phyloP scores from a whole-genome alignment of 768 basidiomycete species.

The Naganishia antarctica region DNA sequence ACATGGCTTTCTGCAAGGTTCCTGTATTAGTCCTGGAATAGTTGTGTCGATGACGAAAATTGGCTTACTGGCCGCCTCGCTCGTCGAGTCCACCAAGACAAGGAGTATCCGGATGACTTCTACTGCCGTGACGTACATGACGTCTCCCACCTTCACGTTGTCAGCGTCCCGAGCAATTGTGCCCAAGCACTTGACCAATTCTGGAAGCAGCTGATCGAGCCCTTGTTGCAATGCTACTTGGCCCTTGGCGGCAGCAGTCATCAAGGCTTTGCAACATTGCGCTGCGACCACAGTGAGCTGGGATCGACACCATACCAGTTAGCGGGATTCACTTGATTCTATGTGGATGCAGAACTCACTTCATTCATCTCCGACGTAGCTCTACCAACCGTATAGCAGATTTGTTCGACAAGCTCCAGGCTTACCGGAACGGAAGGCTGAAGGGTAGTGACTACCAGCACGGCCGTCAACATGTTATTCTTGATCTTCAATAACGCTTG shows the following conservation, averaged over 20 bases:
- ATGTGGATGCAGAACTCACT: not conserved
- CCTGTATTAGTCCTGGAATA: constrained; percentile 24
- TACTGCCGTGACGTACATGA: constrained; percentile 61
- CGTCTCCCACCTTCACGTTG: constrained; percentile 54
- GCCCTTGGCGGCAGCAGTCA: constrained; percentile 65
- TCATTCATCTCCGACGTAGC: constrained; percentile 5
- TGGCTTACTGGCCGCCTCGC: constrained; percentile 63
- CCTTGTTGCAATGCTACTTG: constrained; percentile 67
- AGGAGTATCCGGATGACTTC: constrained; percentile 81
- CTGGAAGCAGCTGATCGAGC: constrained; percentile 67
- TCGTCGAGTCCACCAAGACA: constrained; percentile 58
- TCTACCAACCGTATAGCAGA: constrained; percentile 68
- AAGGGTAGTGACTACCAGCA: constrained; percentile 75
- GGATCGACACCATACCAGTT: too few relatives aligned
- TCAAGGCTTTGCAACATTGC: constrained; percentile 81
- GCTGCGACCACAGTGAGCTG: constrained; percentile 78
- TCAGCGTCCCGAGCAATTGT: constrained; percentile 63
- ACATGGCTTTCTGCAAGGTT: constrained; percentile 58
- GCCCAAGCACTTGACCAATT: constrained; percentile 73
- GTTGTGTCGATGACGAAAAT: not conserved
- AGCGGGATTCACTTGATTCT: too few relatives aligned
- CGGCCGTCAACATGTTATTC: constrained; percentile 79
- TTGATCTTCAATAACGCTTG: constrained; percentile 78
- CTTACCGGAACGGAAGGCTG: constrained; percentile 66
- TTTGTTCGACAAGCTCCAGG: constrained; percentile 70